A percentile compares a stretch with the other conserved stretches of the same genome.
These are phyloP conservation scores for Shiraia bambusicola DNA, from an alignment of 2,329 filamentous ascomycete genomes.

Conservation along the genomic window DNA sequence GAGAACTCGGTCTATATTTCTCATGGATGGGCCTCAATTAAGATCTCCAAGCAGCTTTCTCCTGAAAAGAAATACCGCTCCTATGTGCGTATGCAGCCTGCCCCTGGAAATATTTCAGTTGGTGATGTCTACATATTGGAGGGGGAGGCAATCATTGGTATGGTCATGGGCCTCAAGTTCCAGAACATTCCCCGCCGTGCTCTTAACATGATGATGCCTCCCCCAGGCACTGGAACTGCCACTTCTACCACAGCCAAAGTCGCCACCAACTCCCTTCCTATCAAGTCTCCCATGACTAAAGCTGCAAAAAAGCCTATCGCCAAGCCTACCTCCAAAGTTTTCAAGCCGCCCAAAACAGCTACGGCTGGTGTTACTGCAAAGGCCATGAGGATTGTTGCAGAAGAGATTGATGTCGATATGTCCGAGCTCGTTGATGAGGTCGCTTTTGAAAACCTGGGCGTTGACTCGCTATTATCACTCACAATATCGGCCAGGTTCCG, in stretches of 20 bases:
- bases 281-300: constrained; percentile 33
- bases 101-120: constrained; percentile 56
- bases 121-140: constrained; percentile 64
- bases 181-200: constrained; percentile 66
- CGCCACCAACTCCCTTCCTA: constrained; percentile 23
- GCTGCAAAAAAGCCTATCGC: constrained; percentile 50
- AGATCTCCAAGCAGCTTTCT: constrained; percentile 55
- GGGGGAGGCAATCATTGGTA: constrained; percentile 59
- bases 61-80: constrained; percentile 58
- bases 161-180: constrained; percentile 66
- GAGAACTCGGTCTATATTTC: constrained; percentile 63
- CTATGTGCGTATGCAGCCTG: constrained; percentile 63
- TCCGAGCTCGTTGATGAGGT: constrained; percentile 61
- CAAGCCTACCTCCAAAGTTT: constrained; percentile 43
- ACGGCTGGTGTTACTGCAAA: constrained; percentile 52
- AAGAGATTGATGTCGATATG: constrained; percentile 62
- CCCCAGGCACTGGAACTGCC: constrained; percentile 51
- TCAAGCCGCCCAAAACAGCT: constrained; percentile 51
- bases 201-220: constrained; percentile 67
- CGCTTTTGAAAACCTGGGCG: constrained; percentile 63
- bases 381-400: constrained; percentile 67
- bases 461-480: constrained; percentile 62
- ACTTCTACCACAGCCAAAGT: constrained; percentile 33
- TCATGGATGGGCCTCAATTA: constrained; percentile 63
- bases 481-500: constrained; percentile 64